Evolutionary conservation across 73 alveolate genomes (phyloP).

Genomic region (Uronychia setigera): DNA sequence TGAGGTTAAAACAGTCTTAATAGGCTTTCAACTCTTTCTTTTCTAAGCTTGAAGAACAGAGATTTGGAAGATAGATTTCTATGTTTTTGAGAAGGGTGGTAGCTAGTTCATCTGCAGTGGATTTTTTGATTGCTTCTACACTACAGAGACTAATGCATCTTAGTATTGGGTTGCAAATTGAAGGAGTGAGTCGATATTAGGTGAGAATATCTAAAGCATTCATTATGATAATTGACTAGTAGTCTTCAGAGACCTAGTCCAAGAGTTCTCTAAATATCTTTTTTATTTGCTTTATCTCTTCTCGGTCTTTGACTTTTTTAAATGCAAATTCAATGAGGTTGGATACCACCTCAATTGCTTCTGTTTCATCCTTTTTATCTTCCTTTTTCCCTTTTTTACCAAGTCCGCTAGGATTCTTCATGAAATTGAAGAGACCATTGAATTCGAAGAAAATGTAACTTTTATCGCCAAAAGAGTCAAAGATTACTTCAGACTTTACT

Average conservation of each 20-base stretch:
- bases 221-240: no score
- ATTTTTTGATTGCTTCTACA: no score
- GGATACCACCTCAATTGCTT: neutral
- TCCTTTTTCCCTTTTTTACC: neutral
- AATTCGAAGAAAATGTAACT: neutral
- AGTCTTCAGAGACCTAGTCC: neutral
- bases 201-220: neutral
- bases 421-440: neutral
- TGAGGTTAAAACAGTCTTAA: no score
- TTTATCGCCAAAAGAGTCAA: neutral
- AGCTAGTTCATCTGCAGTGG: no score
- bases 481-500: neutral
- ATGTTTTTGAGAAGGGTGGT: no score
- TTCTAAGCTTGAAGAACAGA: no score
- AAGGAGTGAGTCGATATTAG: neutral
- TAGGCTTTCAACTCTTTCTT: no score
- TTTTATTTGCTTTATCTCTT: neutral
- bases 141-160: no score
- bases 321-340: neutral
- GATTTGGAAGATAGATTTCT: no score
- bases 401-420: neutral
- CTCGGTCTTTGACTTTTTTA: neutral
- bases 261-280: neutral
- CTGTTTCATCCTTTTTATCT: neutral
- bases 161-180: neutral